Evolutionary conservation across 1,139 yeast genomes (phyloP).

Genomic region (Pichia sp.): DNA sequence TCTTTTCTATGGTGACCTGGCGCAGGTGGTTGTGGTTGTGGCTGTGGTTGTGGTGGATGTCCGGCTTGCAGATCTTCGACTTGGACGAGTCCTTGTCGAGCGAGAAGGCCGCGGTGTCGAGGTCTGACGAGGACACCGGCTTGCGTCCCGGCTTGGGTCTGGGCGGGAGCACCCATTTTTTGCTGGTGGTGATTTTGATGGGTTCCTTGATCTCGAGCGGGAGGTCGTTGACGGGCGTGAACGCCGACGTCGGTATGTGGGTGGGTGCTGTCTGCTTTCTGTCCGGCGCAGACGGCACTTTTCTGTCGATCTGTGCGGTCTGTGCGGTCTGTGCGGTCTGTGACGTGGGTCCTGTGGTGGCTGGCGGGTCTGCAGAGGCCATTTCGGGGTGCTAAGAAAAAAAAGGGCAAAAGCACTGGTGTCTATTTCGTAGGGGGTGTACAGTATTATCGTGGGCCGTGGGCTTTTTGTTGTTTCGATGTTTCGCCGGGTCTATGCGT

Average conservation of each 20-base stretch:
- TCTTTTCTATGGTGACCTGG: constrained; percentile 1
- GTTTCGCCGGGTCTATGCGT: no score
- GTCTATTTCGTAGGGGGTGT: no score
- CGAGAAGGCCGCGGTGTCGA: background rate
- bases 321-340: no score
- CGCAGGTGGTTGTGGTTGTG: background rate
- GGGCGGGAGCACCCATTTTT: constrained; percentile 31
- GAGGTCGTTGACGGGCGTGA: constrained; percentile 15
- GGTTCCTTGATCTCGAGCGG: constrained; percentile 14
- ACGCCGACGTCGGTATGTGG: constrained; percentile 14
- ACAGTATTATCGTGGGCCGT: no score
- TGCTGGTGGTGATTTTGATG: constrained; percentile 24
- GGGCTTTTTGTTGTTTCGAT: no score
- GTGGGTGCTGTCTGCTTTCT: background rate
- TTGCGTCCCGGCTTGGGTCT: constrained; percentile 33
- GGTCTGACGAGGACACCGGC: constrained; percentile 14
- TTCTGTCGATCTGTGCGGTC: background rate
- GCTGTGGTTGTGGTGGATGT: background rate
- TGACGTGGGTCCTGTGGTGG: no score
- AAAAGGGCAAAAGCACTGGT: no score
- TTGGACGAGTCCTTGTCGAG: constrained; percentile 3
- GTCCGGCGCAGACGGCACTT: background rate
- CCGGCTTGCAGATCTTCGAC: constrained; percentile 5
- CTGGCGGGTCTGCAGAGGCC: no score
- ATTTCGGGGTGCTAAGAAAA: no score